phyloP scores from a whole-genome alignment of 2,329 filamentous ascomycete species.

The Aureobasidium sp. region DNA sequence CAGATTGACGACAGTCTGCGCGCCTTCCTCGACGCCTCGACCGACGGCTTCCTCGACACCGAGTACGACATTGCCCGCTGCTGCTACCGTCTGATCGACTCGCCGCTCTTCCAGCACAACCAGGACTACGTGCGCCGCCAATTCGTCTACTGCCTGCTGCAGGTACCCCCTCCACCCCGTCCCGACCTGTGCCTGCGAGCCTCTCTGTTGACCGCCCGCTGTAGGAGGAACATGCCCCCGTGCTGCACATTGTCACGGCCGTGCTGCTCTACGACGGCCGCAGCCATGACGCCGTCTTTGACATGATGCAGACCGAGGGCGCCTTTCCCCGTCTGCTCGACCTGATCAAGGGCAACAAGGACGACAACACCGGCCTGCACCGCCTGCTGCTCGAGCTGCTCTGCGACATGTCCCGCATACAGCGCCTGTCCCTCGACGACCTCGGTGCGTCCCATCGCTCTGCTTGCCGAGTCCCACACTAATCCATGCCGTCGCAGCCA shows the following conservation, averaged over 20 bases:
- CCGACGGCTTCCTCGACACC: conserved; percentile 63
- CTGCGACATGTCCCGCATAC: conserved; percentile 94
- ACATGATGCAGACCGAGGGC: conserved; percentile 78
- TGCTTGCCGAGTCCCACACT: background rate
- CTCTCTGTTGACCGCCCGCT: conserved; percentile 70
- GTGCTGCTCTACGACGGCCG: conserved; percentile 84
- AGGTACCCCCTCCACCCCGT: conserved; percentile 40
- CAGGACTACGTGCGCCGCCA: conserved; percentile 84
- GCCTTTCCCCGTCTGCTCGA: conserved; percentile 80
- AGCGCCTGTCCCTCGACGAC: conserved; percentile 70
- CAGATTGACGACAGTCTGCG: conserved; percentile 80
- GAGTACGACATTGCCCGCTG: conserved; percentile 77
- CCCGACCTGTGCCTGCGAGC: conserved; percentile 3
- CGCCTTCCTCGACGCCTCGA: conserved; percentile 56
- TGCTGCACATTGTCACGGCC: conserved; percentile 75
- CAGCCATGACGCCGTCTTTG: conserved; percentile 68
- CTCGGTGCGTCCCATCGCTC: conserved; percentile 46
- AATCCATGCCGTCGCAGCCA: conserved; percentile 33
- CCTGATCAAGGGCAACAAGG: conserved; percentile 60
- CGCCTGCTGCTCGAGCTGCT: conserved; percentile 77
- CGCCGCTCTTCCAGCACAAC: conserved; percentile 65
- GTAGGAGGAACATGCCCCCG: conserved; percentile 72
- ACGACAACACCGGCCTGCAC: conserved; percentile 65
- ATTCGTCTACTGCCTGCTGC: conserved; percentile 81
- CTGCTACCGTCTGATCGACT: conserved; percentile 69